Evolutionary conservation across 2,329 filamentous ascomycete species (phyloP), one percentile per base, ranked within the genome.

Genomic region (Zasmidium angulare): DNA sequence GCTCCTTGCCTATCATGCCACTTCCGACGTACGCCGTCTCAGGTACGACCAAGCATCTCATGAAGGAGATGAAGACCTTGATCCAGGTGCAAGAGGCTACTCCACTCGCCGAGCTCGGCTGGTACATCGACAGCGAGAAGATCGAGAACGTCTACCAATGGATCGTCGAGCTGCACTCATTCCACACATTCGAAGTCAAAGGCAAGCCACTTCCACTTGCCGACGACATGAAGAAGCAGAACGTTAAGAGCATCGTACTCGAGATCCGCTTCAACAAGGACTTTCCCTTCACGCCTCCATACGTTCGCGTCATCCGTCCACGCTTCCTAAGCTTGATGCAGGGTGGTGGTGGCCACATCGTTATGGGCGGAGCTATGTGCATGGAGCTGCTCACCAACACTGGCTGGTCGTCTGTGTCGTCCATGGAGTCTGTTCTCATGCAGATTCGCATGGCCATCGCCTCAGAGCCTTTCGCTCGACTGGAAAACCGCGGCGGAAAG

Each of bases 111-210:
- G 84, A 89, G 60, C 81, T 96, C 0, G 93, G 93, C 17, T 96
- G 92, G 91, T 91, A 91, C 69, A 86, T 96, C 56, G 84, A 96
- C 68, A 76, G 82, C 14, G 78, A 79, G 4, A 82, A 84, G 52
- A 78, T 93, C 40, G 82, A 78, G 21, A 96, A 93, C 68, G 81
- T 92, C 62, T 96, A 95, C 69, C 91, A 96, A 69, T 96, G 92
- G 92, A 91, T 96, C 59, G 86, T 96, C 4, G 90, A 96, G 72
- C 78, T 97, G 1, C 93, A 96, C 72, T 90, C 88, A 47, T 96
- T 96, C 68, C 72, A 77, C 1, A 67, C 64, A 7, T 69, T 73
- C 58, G 62, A 67, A 43, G 54, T 65, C 57, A 61, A 66, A 19
- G 63, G 63, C 56, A 60, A 63, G 24, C 64, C 61, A 14, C 79